A percentile compares a stretch with the other conserved stretches of the same genome.
phyloP scores from a whole-genome alignment of 2,329 filamentous ascomycete genomes.

The Trichoderma guizhouense region DNA sequence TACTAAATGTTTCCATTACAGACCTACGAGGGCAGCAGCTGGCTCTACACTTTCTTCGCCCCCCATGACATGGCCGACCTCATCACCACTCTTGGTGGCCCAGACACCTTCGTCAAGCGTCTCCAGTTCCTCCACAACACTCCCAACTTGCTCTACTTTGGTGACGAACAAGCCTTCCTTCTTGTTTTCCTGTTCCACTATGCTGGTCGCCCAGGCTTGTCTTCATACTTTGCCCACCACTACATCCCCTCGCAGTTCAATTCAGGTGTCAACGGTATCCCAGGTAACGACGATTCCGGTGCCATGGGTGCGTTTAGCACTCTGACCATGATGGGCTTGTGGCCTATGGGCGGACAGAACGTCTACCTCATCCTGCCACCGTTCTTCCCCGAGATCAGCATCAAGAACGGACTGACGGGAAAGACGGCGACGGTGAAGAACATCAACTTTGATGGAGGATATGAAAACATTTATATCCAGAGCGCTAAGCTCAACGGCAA shows the following conservation, averaged over 20 bases:
- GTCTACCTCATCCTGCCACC: slow-evolving; percentile 51
- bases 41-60: slow-evolving; percentile 66
- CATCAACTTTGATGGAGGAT: slow-evolving; percentile 38
- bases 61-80: slow-evolving; percentile 48
- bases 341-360: slow-evolving; percentile 51
- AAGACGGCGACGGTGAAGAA: slow-evolving; percentile 31
- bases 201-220: slow-evolving; percentile 58
- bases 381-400: slow-evolving; percentile 46
- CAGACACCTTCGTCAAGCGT: slow-evolving; percentile 53
- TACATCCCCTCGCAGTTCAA: slow-evolving; percentile 70
- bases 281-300: slow-evolving; percentile 52
- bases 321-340: slow-evolving; percentile 51
- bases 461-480: slow-evolving; percentile 56
- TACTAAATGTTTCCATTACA: neutral
- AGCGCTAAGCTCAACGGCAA: slow-evolving; percentile 54
- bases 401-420: slow-evolving; percentile 29
- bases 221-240: slow-evolving; percentile 51
- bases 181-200: slow-evolving; percentile 61
- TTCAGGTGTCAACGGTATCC: slow-evolving; percentile 55
- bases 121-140: slow-evolving; percentile 64
- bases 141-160: slow-evolving; percentile 62
- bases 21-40: slow-evolving; percentile 67
- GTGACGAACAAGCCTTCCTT: slow-evolving; percentile 56
- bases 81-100: slow-evolving; percentile 57
- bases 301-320: slow-evolving; percentile 53